Conservation (phyloP, 345 rosid species). For the Salix viminalis region DNA sequence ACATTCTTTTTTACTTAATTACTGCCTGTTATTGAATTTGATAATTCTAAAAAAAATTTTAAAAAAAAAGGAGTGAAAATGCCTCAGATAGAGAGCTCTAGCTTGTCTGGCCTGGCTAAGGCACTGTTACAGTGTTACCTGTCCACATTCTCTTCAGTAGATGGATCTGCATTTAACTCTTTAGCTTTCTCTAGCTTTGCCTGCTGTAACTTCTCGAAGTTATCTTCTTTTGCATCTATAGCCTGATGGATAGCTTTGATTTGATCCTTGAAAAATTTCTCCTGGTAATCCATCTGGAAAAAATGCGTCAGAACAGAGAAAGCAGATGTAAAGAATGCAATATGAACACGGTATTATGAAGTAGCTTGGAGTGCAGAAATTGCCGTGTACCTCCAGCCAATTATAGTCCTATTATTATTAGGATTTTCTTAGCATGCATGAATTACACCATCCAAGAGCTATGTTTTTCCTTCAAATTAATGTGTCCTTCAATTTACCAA, state of each 20-base stretch:
- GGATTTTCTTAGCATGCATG: too few species aligned
- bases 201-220: constrained; percentile 5
- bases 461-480: too few species aligned
- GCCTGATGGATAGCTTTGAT: neutral
- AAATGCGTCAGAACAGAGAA: neutral
- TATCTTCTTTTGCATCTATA: constrained; percentile 8
- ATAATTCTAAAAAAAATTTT: neutral
- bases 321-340: neutral
- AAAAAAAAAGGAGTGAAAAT: neutral
- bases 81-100: neutral
- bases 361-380: too few species aligned
- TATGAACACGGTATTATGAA: too few species aligned
- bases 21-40: too few species aligned
- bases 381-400: too few species aligned
- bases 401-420: too few species aligned
- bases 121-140: constrained; percentile 1
- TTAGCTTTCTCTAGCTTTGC: constrained; percentile 1
- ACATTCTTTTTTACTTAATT: too few species aligned
- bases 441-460: too few species aligned
- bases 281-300: constrained; percentile 13
- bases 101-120: neutral
- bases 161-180: constrained; percentile 1
- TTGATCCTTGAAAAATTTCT: constrained; percentile 10
- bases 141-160: neutral
- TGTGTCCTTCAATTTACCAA: too few species aligned